Evolutionary conservation across 352 stramenopile genomes (phyloP).

Genomic region (Pythium folliculosum): DNA sequence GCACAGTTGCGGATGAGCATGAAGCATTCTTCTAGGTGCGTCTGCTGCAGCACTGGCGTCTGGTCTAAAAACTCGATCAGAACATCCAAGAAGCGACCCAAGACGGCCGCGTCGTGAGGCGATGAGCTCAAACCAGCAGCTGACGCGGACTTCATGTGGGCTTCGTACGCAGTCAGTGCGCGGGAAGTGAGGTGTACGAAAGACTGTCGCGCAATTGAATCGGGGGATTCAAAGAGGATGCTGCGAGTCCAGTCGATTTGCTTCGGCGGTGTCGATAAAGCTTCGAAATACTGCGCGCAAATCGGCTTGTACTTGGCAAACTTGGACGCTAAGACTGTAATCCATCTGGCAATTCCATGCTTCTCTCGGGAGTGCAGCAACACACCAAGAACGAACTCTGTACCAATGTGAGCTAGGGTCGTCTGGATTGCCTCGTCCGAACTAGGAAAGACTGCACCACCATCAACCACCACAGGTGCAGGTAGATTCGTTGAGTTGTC

Average conservation of each 20-base stretch:
- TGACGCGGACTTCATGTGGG: constrained; percentile 42
- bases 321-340: constrained; percentile 71
- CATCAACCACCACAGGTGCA: constrained; percentile 21
- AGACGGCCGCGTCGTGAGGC: constrained; percentile 33
- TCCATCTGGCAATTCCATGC: constrained; percentile 82
- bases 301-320: constrained; percentile 74
- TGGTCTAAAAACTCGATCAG: constrained; percentile 71
- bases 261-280: constrained; percentile 55
- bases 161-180: constrained; percentile 68
- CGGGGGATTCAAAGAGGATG: constrained; percentile 83
- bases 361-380: constrained; percentile 89
- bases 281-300: constrained; percentile 70
- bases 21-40: constrained; percentile 87
- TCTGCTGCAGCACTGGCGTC: constrained; percentile 75
- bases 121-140: neutral
- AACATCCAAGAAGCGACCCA: constrained; percentile 45
- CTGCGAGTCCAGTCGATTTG: constrained; percentile 58
- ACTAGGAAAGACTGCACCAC: constrained; percentile 4
- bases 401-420: constrained; percentile 77
- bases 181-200: constrained; percentile 83
- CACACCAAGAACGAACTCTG: constrained; percentile 88
- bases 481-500: neutral
- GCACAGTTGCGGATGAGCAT: constrained; percentile 82
- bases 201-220: constrained; percentile 84
- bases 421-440: constrained; percentile 64